These are phyloP conservation scores for Phytophthora pini DNA, from an alignment of 352 stramenopile species.

Conservation along the genomic window DNA sequence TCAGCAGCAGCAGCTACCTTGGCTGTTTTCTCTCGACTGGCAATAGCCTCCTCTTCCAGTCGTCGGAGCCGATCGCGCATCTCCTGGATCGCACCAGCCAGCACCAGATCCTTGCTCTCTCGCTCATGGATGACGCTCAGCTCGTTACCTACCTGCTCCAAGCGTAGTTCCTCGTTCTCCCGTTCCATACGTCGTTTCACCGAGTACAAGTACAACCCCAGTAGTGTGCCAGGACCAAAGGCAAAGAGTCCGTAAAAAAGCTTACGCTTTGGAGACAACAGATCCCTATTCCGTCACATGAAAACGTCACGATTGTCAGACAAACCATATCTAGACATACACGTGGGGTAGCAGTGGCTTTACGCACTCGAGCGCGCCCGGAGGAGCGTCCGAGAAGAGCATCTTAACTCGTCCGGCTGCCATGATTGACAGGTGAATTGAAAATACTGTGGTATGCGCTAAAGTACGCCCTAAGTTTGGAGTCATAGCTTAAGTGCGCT, in stretches of 20 bases:
- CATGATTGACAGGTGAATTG: constrained; percentile 17
- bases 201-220: constrained; percentile 74
- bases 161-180: constrained; percentile 63
- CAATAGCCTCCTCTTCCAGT: constrained; percentile 56
- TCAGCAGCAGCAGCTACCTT: constrained; percentile 15
- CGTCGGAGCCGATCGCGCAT: constrained; percentile 60
- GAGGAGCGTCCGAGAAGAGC: constrained; percentile 75
- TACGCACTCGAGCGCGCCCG: constrained; percentile 73
- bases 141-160: constrained; percentile 54
- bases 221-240: constrained; percentile 67
- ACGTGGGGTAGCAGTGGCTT: neutral
- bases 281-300: constrained; percentile 40
- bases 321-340: too few species aligned
- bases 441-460: neutral
- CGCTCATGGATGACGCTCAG: constrained; percentile 44
- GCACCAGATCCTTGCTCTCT: constrained; percentile 58
- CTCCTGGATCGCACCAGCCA: constrained; percentile 63
- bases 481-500: too few species aligned
- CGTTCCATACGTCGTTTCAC: constrained; percentile 75
- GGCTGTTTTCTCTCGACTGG: constrained; percentile 33
- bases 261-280: constrained; percentile 72
- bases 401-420: constrained; percentile 59
- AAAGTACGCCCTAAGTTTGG: constrained; percentile 23
- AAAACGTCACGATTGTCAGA: neutral
- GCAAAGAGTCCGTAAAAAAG: constrained; percentile 72